Base-by-base conservation (phyloP, 106 monocot species). In the Acanthochlamys bracteata region DNA sequence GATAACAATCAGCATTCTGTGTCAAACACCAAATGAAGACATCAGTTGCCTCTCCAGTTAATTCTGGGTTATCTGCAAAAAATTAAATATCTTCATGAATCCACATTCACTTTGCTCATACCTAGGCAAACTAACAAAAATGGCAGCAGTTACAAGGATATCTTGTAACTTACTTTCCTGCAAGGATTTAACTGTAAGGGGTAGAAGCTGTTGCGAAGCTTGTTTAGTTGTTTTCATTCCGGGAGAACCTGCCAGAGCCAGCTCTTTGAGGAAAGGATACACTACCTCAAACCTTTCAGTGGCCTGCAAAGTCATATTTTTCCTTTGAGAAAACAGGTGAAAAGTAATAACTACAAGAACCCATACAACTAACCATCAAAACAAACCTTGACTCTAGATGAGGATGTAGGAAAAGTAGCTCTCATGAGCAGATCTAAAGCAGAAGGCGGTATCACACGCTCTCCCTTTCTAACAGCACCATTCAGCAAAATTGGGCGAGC, bases 11-110 rank as follows among this genome's bases (percentile, higher is more conserved):
- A 14, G 65, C 17, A 69, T 83, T 99, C 75, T 99, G 92, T 66
- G 70, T 58, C 77, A 99, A 84, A 83, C 98, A 99, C 98, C 98
- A 92, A 55, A 99, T 77, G 66, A 99, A 99, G 26, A 89, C 55
- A 61, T 76, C 81, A 57, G 75, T 57, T 26, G 98, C 92, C 69
- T 99, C 98, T 64, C 70, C 73, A 20, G 68, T 73, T 54, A 99
- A 73, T 26, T 74, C 83, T 20, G 75, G 66, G 63, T 80, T 83
- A 20, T 83, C 98, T 99, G 81, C 27, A 69, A 58, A 54, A 40
- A 27, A 21, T 0, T 1, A 21, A 24, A 27, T 49, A 19, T 64
- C 47, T 20, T 39, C 58, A 24, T 14, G 27, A 41, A 12, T 20
- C 24, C 39, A 15, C 2, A 61, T 24, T 8, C 10, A 25, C n/a